Conservation (phyloP, 2,329 filamentous ascomycete genomes). For the Talaromyces piceae region DNA sequence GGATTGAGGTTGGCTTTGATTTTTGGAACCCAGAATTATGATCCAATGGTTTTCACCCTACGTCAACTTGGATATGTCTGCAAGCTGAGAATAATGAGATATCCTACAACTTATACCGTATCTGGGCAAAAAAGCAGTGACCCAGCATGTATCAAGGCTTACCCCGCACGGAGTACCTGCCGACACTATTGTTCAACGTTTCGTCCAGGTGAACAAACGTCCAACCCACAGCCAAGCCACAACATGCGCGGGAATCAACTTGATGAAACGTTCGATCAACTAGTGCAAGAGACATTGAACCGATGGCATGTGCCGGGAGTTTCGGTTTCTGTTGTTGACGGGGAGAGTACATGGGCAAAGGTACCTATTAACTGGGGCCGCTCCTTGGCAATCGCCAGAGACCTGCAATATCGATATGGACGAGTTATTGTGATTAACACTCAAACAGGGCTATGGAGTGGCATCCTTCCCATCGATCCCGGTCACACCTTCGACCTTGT, state of each 20-base stretch:
- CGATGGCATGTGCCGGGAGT: constrained; percentile 12
- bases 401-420: too few relatives aligned
- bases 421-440: too few relatives aligned
- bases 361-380: too few relatives aligned
- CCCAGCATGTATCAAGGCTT: background rate
- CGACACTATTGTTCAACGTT: background rate
- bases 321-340: constrained; percentile 8
- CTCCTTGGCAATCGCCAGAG: too few relatives aligned
- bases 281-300: constrained; percentile 4
- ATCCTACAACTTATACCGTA: background rate
- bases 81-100: background rate
- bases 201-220: background rate
- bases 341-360: constrained; percentile 10
- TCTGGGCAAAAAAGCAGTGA: background rate
- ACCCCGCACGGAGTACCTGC: background rate
- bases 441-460: constrained; percentile 9
- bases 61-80: too few relatives aligned
- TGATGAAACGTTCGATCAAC: constrained; percentile 4
- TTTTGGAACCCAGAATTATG: too few relatives aligned
- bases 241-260: background rate
- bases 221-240: background rate
- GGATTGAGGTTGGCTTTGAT: too few relatives aligned
- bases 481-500: constrained; percentile 45
- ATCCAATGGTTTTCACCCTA: too few relatives aligned
- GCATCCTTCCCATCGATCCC: constrained; percentile 25